Percentiles rank a stretch among this genome's conserved stretches.
Conservation (phyloP, 2,329 filamentous ascomycete species). For the Emergomyces pasteurianus region DNA sequence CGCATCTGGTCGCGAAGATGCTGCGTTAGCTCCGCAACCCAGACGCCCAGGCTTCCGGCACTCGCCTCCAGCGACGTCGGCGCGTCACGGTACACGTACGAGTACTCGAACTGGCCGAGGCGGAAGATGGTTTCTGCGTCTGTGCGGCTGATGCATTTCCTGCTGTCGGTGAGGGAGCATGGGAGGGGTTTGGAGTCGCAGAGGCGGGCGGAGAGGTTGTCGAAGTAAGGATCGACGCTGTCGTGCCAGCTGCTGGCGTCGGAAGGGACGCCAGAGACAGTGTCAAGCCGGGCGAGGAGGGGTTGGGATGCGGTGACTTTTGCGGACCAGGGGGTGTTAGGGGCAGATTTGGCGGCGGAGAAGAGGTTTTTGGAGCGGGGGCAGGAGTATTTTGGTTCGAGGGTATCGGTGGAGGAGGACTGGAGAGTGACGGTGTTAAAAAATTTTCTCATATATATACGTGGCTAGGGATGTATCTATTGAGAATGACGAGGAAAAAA, state of each 20-base stretch:
- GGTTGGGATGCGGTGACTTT: conserved; percentile 48
- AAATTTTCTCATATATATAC: conserved; percentile 22
- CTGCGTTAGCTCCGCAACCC: conserved; percentile 56
- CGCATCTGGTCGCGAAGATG: conserved; percentile 47
- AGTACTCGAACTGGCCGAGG: conserved; percentile 70
- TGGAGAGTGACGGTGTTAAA: conserved; percentile 10
- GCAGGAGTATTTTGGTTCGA: conserved; percentile 65
- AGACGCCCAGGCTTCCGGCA: conserved; percentile 55
- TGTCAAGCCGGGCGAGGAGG: conserved; percentile 52
- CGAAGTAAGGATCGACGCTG: conserved; percentile 67
- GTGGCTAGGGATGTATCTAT: too few relatives aligned
- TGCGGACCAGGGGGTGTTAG: conserved; percentile 44
- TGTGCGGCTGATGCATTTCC: conserved; percentile 49
- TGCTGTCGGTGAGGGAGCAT: conserved; percentile 42
- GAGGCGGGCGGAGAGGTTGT: conserved; percentile 67
- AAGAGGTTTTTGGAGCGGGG: conserved; percentile 36
- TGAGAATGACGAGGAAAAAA: background rate
- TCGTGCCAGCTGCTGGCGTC: conserved; percentile 51
- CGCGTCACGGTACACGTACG: conserved; percentile 60
- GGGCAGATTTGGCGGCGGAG: conserved; percentile 35
- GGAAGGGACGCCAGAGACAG: conserved; percentile 52
- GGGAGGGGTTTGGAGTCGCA: conserved; percentile 64
- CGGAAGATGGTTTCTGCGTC: conserved; percentile 61
- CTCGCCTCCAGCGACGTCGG: conserved; percentile 50
- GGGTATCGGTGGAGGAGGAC: conserved; percentile 41